Percentiles rank a stretch among this genome's conserved stretches.
These are phyloP conservation scores for Plantago major DNA, from an alignment of 257 asterid species.

Conservation along the genomic window DNA sequence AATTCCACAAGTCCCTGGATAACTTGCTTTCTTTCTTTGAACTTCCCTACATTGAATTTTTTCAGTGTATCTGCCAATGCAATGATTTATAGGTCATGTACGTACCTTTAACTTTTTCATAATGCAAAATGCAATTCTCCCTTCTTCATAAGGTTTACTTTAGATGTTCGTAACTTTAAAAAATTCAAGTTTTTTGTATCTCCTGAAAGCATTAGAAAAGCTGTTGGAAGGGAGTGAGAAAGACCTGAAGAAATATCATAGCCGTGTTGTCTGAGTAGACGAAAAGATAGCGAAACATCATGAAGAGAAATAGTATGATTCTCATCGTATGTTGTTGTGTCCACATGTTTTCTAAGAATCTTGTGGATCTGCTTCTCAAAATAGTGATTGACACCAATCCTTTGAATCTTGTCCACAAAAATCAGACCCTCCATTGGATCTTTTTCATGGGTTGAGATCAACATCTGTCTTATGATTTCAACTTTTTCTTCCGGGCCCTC, in stretches of 20 bases:
- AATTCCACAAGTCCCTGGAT: conserved; percentile 27
- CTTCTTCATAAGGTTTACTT: too few relatives aligned
- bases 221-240: too few relatives aligned
- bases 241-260: conserved; percentile 30
- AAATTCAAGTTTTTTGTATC: too few relatives aligned
- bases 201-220: too few relatives aligned
- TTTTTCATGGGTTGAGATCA: conserved; percentile 1
- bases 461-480: conserved; percentile 8
- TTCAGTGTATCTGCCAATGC: too few relatives aligned
- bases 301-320: not conserved
- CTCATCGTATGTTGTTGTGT: too few relatives aligned
- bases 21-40: not conserved
- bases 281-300: conserved; percentile 36
- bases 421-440: conserved; percentile 18
- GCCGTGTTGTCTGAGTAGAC: conserved; percentile 44
- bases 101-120: too few relatives aligned
- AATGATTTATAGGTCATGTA: too few relatives aligned
- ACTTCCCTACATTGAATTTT: too few relatives aligned
- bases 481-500: conserved; percentile 4
- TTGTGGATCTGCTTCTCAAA: conserved; percentile 23
- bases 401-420: conserved; percentile 26
- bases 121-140: too few relatives aligned
- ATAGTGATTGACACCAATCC: conserved; percentile 20
- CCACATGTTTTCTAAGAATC: conserved; percentile 7
- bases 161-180: too few relatives aligned